Evolutionary conservation across 306 rosid species (phyloP), one percentile per base, ranked within the genome.

Genomic region (Gillenia trifoliata): DNA sequence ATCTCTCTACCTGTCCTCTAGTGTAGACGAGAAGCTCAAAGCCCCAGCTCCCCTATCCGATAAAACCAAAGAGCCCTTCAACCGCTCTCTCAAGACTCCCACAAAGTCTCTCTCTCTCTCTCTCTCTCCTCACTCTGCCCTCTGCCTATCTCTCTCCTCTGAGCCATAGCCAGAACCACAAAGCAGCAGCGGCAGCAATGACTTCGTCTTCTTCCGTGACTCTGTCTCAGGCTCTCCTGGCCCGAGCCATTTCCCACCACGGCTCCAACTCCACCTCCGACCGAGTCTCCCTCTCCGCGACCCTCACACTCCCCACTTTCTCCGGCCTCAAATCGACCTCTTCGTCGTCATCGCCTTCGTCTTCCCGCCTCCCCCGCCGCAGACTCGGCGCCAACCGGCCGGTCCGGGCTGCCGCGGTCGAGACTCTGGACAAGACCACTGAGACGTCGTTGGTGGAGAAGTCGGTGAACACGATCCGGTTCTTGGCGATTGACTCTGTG

Each of bases 381-480:
- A 80, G 86, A 38, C 3, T 60, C 23, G 76, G 49, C 3, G 16
- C n/a, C 13, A 11, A 41, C 50, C 26, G 81, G 49, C 5, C 80
- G 5, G 75, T 93, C 11, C 56, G 84, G 19, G 86, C 98, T 20
- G 64, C 86, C 4, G 69, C 87, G 2, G 89, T 82, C 1, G 86
- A 85, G 78, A 89, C 93, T 0, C 75, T 85, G 0, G 87, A 79
- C 15, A 88, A 79, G 76, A 75, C 88, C 6, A 64, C 90, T 0
- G 97, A 94, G 4, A 57, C 73, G 1, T 79, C 96, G 4, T 70
- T 94, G 36, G 86, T 92, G 0, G 99, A 90, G 30, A 92, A 94
- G 72, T 94, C 99, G 70, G 70, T 94, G 34, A 94, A 94, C 86
- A 86, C 97, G 83, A 94, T 94, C 88, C 91, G 99, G 3, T 94